Base-by-base conservation (phyloP, 202 grass and related monocot species). In the Schoenoplectus tabernaemontani region DNA sequence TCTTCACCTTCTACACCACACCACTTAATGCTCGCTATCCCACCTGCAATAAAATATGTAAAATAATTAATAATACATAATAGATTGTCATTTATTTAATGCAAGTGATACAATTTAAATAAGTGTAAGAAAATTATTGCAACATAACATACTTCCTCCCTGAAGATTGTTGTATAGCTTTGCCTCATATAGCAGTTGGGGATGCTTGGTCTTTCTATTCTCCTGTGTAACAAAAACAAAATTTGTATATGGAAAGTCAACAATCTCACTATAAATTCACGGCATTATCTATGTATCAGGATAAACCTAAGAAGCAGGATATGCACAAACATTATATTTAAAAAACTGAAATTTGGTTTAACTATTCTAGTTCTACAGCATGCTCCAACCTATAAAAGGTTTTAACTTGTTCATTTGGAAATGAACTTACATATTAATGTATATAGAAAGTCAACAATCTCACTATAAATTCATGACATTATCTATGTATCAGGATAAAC, bases 101-200 rank as follows among this genome's bases (percentile, higher is more conserved):
- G 48, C 19, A n/a, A 16, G n/a, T 63, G 32, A 26, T 16, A 8
- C 17, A 83, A 69, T 85, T 12, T 36, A 59, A 4, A 82, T n/a
- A 69, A 86, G 24, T 9, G 22, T 50, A 76, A 9, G 22, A 22
- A 26, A 66, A 13, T n/a, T 65, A 23, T 16, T 20, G 53, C 11
- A 56, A 47, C 2, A 56, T 38, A 12, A 63, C 86, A 16, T 85
- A 93, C 91, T 98, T 90, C 89, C 91, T 76, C 96, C 91, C 82
- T 95, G 91, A 62, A 98, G 90, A 28, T 84, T 57, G 15, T 85
- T 98, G 85, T 98, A 98, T 62, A 98, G 67, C 64, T 98, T 98
- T 23, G 96, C 96, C 83, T 98, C 96, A 3, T 98, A 98, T 71
- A 98, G 87, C 70, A 98, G 64, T 78, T 98, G 96, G 26, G 96